Percentiles rank a stretch among this genome's conserved stretches.
Conservation (phyloP, 2,329 filamentous ascomycete genomes). For the Nemania bipapillata region DNA sequence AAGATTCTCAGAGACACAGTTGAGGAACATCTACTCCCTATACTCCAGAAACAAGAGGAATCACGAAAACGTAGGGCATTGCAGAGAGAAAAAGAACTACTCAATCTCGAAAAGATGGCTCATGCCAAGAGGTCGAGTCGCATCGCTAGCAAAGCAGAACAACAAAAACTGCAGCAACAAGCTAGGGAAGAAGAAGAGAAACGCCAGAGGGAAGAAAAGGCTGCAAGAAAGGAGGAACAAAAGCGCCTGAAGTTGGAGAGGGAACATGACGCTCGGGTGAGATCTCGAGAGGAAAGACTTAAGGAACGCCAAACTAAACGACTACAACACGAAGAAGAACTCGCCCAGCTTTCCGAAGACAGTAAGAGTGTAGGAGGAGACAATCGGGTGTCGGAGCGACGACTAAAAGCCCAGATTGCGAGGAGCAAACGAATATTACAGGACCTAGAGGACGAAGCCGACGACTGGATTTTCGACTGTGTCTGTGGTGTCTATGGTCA, state of each 20-base stretch:
- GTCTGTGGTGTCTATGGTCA: constrained; percentile 89
- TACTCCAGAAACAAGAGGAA: constrained; percentile 82
- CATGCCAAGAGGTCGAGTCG: constrained; percentile 93
- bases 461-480: constrained; percentile 95
- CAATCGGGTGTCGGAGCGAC: constrained; percentile 77
- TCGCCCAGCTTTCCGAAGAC: constrained; percentile 81
- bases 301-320: constrained; percentile 87
- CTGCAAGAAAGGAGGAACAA: constrained; percentile 74
- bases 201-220: constrained; percentile 70
- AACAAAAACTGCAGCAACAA: constrained; percentile 77
- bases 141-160: constrained; percentile 83
- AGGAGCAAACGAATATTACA: constrained; percentile 80
- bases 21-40: constrained; percentile 80
- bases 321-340: constrained; percentile 83
- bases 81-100: constrained; percentile 78
- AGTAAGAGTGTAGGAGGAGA: constrained; percentile 69
- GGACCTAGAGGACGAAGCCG: constrained; percentile 74
- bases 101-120: constrained; percentile 86
- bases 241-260: constrained; percentile 69
- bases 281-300: constrained; percentile 85
- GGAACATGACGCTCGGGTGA: constrained; percentile 80
- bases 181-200: constrained; percentile 76
- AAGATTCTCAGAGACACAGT: constrained; percentile 78
- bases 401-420: constrained; percentile 83
- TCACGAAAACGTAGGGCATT: constrained; percentile 75